Evolutionary conservation across 2,329 filamentous ascomycete genomes (phyloP).

Genomic region (Magnaporthiopsis incrustans): DNA sequence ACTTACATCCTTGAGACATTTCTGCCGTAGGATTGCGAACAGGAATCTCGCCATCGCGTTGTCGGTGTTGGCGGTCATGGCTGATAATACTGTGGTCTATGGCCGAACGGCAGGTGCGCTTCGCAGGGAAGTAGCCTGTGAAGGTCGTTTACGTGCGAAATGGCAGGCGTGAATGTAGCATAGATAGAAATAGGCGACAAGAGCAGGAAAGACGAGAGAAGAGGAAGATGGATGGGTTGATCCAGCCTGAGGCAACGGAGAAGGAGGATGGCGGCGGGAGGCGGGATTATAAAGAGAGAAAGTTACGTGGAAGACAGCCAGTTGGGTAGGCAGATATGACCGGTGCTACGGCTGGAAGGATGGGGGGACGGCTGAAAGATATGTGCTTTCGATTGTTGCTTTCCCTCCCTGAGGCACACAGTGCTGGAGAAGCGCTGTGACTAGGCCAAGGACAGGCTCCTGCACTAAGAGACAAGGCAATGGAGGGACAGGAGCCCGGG

Average conservation of each 20-base stretch:
- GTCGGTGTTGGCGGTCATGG: conserved; percentile 48
- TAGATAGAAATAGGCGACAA: neutral
- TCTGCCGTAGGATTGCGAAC: conserved; percentile 52
- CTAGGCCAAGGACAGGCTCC: neutral
- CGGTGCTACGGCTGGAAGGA: neutral
- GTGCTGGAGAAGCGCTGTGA: conserved; percentile 1
- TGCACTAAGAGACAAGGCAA: neutral
- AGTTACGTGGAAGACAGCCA: conserved; percentile 7
- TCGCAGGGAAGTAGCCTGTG: neutral
- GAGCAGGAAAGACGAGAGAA: conserved; percentile 1
- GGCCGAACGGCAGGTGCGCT: conserved; percentile 10
- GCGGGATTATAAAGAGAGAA: conserved; percentile 13
- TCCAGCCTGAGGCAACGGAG: neutral
- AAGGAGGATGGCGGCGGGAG: conserved; percentile 36
- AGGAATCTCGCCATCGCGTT: conserved; percentile 50
- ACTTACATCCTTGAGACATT: conserved; percentile 53
- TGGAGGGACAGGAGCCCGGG: neutral
- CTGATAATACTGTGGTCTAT: conserved; percentile 8
- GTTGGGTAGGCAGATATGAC: neutral
- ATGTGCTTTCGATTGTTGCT: neutral
- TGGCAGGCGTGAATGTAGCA: neutral
- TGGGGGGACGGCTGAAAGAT: neutral
- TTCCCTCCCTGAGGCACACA: neutral
- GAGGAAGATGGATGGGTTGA: neutral
- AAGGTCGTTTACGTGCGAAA: neutral